Base-by-base conservation (phyloP, 2,329 filamentous ascomycete species). In the Rutstroemia sp. region DNA sequence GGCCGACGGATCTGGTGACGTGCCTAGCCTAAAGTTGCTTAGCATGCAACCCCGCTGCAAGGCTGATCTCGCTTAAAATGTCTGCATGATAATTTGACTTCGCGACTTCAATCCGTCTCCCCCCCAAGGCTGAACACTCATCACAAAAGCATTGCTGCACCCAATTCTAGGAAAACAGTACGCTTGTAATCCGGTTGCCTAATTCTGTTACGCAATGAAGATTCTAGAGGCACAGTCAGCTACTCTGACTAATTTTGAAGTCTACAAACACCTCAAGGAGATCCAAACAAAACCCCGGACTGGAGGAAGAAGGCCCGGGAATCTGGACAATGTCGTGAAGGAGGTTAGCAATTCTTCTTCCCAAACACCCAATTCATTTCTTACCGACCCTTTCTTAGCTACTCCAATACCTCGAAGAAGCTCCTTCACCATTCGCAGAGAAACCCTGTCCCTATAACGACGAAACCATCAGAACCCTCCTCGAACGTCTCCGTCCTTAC, bases 241-340 rank as follows among this genome's bases (percentile, higher is more conserved):
- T 5, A 78, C 85, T 44, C 75, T 91, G 66, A 82, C 83, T 69
- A 90, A 90, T 70, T 86, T 81, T 62, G 87, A 90, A 75, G 86
- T 90, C 61, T 85, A 84, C 65, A 75, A 79, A 56, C 86, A 88
- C 64, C 72, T 90, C 41, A 72, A 73, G 5, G 78, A 84, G 48
- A 79, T 82, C 65, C 76, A 76, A 52, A 71, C 9, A 6, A 56
- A 56, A 52, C 47, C 41, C 19, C 39, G 54, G 16, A 52, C 30
- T 8, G 52, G 52, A 54, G 52, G 52, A 30, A 54, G 52, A 49
- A 54, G 52, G 46, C 51, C 55, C 23, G 58, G 52, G 50, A 63
- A 61, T 49, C 54, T 59, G 18, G 56, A 59, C 65, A 82, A 78
- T 0, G 72, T 87, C 23, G 77, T 86, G 52, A 79, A 77, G 68